These are phyloP conservation scores for Penicillium macrosclerotiorum DNA, from an alignment of 495 filamentous ascomycete species.

Conservation along the genomic window DNA sequence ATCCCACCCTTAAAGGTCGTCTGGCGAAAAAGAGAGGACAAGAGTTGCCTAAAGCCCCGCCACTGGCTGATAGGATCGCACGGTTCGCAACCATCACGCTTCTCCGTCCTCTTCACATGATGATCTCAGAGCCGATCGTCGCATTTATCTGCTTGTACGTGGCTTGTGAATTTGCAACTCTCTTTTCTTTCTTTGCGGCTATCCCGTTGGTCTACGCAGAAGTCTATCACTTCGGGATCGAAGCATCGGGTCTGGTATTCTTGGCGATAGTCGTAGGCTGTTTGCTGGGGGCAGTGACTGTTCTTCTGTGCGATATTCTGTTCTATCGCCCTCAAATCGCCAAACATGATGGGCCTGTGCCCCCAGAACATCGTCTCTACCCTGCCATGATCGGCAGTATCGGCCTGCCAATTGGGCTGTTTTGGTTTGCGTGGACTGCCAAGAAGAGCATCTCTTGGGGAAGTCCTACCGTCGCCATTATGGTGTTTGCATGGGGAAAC, in stretches of 20 bases:
- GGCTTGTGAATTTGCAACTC: constrained; percentile 60
- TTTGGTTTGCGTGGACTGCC: constrained; percentile 52
- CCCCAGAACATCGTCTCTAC: constrained; percentile 57
- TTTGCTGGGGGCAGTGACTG: constrained; percentile 44
- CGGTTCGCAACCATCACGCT: constrained; percentile 55
- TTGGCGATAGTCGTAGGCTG: constrained; percentile 57
- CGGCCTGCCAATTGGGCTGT: constrained; percentile 48
- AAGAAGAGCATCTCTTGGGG: constrained; percentile 34
- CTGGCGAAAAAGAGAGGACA: constrained; percentile 45
- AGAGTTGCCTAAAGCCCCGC: constrained; percentile 31
- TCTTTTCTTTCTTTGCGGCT: constrained; percentile 66
- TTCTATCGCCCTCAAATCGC: constrained; percentile 10
- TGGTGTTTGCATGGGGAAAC: constrained; percentile 68
- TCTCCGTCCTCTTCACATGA: constrained; percentile 61
- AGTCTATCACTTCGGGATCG: constrained; percentile 49
- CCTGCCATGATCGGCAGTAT: constrained; percentile 58
- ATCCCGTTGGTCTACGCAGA: constrained; percentile 53
- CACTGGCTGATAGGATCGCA: constrained; percentile 36
- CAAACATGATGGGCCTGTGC: constrained; percentile 31
- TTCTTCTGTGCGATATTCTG: constrained; percentile 42
- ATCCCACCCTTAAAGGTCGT: constrained; percentile 55
- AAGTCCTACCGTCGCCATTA: constrained; percentile 47
- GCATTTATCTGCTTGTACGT: constrained; percentile 58
- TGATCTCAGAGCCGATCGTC: constrained; percentile 65
- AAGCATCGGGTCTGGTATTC: constrained; percentile 58